Evolutionary conservation across 768 basidiomycete genomes (phyloP).

Genomic region (Tylopilus balloui): DNA sequence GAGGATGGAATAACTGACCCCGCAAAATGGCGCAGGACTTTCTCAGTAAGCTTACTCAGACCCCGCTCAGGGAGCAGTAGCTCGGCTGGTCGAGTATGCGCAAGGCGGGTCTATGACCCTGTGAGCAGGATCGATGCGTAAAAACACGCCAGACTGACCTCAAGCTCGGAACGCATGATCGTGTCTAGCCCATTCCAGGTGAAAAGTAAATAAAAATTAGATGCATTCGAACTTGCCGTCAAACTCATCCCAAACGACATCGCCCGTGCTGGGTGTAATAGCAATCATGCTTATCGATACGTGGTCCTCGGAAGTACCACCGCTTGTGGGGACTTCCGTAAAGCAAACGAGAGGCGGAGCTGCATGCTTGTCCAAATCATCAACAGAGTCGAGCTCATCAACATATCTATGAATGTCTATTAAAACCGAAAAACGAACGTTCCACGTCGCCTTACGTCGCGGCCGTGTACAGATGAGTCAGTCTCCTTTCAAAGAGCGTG

Average conservation of each 20-base stretch:
- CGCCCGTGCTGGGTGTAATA: conserved; percentile 84
- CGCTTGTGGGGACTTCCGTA: conserved; percentile 42
- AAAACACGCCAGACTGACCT: conserved; percentile 42
- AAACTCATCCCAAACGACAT: conserved; percentile 91
- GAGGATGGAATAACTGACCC: conserved; percentile 39
- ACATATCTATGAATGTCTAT: conserved; percentile 57
- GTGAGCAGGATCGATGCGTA: neutral
- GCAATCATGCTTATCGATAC: conserved; percentile 68
- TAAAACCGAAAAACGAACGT: neutral
- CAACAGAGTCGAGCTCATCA: conserved; percentile 68
- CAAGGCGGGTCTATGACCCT: conserved; percentile 67
- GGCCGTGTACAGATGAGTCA: conserved; percentile 80
- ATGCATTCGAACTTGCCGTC: conserved; percentile 45
- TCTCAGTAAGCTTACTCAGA: conserved; percentile 66
- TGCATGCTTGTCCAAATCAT: conserved; percentile 51
- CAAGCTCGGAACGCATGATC: conserved; percentile 83
- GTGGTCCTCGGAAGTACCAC: conserved; percentile 22
- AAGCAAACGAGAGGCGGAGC: conserved; percentile 73
- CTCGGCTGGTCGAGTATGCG: conserved; percentile 81
- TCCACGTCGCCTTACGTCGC: conserved; percentile 58
- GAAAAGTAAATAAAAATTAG: conserved; percentile 1
- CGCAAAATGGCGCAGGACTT: conserved; percentile 69
- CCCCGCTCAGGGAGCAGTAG: conserved; percentile 59
- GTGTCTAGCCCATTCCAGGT: conserved; percentile 47
- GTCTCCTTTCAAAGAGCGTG: conserved; percentile 64